These are phyloP conservation scores for Rhynchosporium secalis DNA, from an alignment of 2,329 filamentous ascomycete genomes.

Conservation along the genomic window DNA sequence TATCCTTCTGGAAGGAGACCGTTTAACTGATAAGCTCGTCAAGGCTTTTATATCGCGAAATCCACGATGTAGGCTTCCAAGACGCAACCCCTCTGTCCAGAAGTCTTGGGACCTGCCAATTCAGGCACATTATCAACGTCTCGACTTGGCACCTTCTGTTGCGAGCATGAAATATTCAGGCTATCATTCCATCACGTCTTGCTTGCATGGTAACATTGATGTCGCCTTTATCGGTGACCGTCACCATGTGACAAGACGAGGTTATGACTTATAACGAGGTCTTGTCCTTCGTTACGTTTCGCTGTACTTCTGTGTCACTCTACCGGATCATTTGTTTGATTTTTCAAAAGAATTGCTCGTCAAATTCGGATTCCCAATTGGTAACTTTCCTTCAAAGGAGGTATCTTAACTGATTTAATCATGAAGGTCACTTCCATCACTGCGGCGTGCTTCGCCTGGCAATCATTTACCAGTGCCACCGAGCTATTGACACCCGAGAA, in stretches of 20 bases:
- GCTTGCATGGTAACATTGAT: background rate
- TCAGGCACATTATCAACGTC: conserved; percentile 1
- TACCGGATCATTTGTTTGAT: too few relatives aligned
- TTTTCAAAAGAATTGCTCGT: too few relatives aligned
- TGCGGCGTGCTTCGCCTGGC: conserved; percentile 1
- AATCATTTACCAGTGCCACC: background rate
- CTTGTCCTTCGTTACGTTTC: background rate
- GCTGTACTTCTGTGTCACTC: too few relatives aligned
- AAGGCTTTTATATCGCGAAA: background rate
- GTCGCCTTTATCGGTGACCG: background rate
- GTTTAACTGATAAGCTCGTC: background rate
- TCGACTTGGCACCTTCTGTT: conserved; percentile 8
- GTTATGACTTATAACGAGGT: background rate
- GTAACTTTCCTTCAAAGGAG: too few relatives aligned
- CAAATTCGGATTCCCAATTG: too few relatives aligned
- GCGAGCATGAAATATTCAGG: background rate
- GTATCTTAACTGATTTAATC: background rate
- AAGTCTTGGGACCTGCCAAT: conserved; percentile 13
- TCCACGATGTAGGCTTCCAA: background rate
- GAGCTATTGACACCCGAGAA: conserved; percentile 11
- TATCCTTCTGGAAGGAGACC: too few relatives aligned
- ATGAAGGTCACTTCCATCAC: conserved; percentile 1
- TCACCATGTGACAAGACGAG: background rate
- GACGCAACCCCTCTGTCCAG: background rate
- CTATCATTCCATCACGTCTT: background rate